Evolutionary conservation across 495 filamentous ascomycete genomes (phyloP).

Genomic region (Glarea lozoyensis): DNA sequence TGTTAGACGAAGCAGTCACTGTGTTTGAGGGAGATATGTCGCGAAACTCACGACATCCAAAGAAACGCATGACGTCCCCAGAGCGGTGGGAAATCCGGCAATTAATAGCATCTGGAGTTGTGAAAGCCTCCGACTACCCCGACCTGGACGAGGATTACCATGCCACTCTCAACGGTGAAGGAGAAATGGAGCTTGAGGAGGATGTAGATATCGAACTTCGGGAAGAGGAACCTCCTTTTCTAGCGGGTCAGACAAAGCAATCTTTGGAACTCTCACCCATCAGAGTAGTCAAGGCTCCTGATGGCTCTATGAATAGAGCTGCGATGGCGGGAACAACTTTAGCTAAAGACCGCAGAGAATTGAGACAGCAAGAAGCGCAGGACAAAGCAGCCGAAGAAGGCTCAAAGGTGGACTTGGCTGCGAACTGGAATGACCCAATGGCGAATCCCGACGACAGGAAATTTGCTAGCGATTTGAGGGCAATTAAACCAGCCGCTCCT

Average conservation of each 20-base stretch:
- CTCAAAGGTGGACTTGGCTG: slow-evolving; percentile 71
- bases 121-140: slow-evolving; percentile 84
- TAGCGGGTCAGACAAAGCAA: slow-evolving; percentile 93
- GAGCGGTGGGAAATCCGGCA: slow-evolving; percentile 97
- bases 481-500: slow-evolving; percentile 33
- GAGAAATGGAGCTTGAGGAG: slow-evolving; percentile 88
- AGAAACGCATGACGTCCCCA: slow-evolving; percentile 90
- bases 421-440: slow-evolving; percentile 98
- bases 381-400: slow-evolving; percentile 73
- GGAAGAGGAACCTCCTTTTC: slow-evolving; percentile 94
- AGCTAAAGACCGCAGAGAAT: slow-evolving; percentile 84
- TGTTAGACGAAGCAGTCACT: slow-evolving; percentile 19
- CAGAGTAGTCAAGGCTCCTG: slow-evolving; percentile 91
- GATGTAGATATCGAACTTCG: slow-evolving; percentile 94
- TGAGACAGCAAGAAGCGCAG: slow-evolving; percentile 81
- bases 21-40: slow-evolving; percentile 19
- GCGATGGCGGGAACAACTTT: slow-evolving; percentile 86
- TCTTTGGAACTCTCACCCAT: slow-evolving; percentile 92
- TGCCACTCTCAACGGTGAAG: slow-evolving; percentile 74
- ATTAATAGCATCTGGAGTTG: slow-evolving; percentile 87
- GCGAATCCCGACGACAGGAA: slow-evolving; percentile 69
- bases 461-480: slow-evolving; percentile 78
- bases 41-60: slow-evolving; percentile 37
- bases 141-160: slow-evolving; percentile 94
- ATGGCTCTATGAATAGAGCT: slow-evolving; percentile 89